Conservation (phyloP, 352 stramenopile genomes). For the Globisporangium apiculatum region DNA sequence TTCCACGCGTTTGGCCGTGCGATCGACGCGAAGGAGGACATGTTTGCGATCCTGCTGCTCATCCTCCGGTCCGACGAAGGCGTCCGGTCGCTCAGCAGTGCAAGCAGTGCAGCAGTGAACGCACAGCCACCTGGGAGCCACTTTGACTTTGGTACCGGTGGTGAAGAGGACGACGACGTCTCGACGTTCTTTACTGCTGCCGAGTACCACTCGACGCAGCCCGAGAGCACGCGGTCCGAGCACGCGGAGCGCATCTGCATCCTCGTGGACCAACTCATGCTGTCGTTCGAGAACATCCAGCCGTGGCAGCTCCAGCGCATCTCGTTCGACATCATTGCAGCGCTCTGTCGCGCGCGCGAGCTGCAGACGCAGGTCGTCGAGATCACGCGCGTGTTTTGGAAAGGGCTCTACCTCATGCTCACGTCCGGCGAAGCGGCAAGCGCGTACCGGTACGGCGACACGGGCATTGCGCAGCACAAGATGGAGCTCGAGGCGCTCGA, state of each 20-base stretch:
- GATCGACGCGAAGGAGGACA: constrained; percentile 35
- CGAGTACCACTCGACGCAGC: constrained; percentile 33
- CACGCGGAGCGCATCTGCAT: constrained; percentile 47
- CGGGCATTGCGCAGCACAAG: constrained; percentile 26
- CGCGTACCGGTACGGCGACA: constrained; percentile 26
- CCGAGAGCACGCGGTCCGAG: constrained; percentile 19
- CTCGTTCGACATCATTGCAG: constrained; percentile 67
- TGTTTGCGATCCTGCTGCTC: constrained; percentile 46
- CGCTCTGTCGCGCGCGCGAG: constrained; percentile 41
- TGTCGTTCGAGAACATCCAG: constrained; percentile 68
- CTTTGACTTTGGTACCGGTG: constrained; percentile 29
- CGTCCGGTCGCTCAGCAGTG: constrained; percentile 30
- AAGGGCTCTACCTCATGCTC: constrained; percentile 69
- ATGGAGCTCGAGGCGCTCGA: constrained; percentile 73
- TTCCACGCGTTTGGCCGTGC: constrained; percentile 30
- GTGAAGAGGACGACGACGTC: constrained; percentile 33
- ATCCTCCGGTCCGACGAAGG: constrained; percentile 43
- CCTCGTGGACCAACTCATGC: constrained; percentile 55
- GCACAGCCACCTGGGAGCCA: constrained; percentile 15
- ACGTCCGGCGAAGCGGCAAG: constrained; percentile 52
- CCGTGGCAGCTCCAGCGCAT: constrained; percentile 72
- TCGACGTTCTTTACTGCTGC: constrained; percentile 47
- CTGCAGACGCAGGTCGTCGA: constrained; percentile 62
- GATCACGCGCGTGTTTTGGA: constrained; percentile 70
- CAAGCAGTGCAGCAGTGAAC: not conserved